Percentiles rank a stretch among this genome's conserved stretches.
Evolutionary conservation across 768 basidiomycete species (phyloP).

Genomic region (Tubosaeta brunneosetosa): DNA sequence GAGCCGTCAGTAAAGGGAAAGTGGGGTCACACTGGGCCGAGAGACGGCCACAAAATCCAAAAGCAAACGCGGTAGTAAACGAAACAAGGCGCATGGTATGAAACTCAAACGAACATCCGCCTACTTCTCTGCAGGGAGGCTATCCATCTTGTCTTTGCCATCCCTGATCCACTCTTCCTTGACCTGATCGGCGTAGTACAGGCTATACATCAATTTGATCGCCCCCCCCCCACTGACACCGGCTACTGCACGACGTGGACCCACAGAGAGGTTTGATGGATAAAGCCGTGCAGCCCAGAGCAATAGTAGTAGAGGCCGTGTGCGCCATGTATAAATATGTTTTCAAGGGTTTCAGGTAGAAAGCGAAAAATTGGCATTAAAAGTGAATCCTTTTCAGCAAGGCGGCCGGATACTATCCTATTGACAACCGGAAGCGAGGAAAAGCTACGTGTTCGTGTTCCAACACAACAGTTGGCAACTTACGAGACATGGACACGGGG

Average conservation of each 20-base stretch:
- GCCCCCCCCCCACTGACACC: conserved; percentile 96
- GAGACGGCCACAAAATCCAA: conserved; percentile 20
- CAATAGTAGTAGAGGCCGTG: no score
- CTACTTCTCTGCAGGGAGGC: conserved; percentile 48
- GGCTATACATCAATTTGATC: conserved; percentile 82
- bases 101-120: not conserved
- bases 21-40: conserved; percentile 54
- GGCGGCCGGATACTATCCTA: no score
- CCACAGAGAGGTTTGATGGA: no score
- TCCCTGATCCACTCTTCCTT: conserved; percentile 84
- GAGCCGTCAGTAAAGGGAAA: conserved; percentile 64
- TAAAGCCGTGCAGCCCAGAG: no score
- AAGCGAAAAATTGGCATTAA: no score
- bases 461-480: no score
- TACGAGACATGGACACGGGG: no score
- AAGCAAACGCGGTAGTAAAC: conserved; percentile 21
- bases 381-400: no score
- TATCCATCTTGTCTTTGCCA: conserved; percentile 67
- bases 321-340: no score
- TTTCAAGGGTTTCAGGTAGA: no score
- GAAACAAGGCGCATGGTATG: conserved; percentile 5
- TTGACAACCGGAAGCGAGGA: no score
- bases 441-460: no score
- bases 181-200: conserved; percentile 71
- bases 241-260: conserved; percentile 78